A percentile compares a stretch with the other conserved stretches of the same genome.
phyloP scores from a whole-genome alignment of 805 yeast species.

The Teunomyces gatunensis region DNA sequence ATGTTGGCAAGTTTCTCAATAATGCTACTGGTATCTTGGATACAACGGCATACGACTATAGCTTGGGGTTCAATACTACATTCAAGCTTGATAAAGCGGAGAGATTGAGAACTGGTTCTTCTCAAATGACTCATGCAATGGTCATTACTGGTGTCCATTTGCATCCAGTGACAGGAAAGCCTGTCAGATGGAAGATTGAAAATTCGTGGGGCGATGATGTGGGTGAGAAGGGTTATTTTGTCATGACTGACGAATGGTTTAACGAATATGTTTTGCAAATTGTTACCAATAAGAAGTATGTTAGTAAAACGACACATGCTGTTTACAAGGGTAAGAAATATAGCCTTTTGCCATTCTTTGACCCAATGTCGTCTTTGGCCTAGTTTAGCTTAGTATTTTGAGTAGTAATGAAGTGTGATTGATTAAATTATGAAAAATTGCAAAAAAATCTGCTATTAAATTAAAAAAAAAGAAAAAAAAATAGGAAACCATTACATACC shows the following conservation, averaged over 20 bases:
- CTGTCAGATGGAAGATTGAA: constrained; percentile 44
- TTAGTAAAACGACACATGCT: constrained; percentile 33
- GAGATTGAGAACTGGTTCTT: constrained; percentile 65
- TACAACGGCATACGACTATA: constrained; percentile 63
- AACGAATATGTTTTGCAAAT: constrained; percentile 43
- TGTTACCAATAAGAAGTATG: constrained; percentile 38
- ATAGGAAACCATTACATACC: too few relatives aligned
- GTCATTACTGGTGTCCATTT: constrained; percentile 77
- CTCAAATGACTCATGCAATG: constrained; percentile 91
- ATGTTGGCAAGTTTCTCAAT: constrained; percentile 77
- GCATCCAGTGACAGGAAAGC: constrained; percentile 44
- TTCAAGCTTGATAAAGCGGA: constrained; percentile 59
- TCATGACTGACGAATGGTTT: constrained; percentile 46
- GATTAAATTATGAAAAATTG: neutral
- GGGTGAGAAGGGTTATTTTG: constrained; percentile 41
- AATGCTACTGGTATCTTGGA: constrained; percentile 70
- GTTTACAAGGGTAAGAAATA: constrained; percentile 34
- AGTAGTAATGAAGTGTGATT: neutral
- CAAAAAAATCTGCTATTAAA: neutral
- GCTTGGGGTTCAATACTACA: constrained; percentile 51
- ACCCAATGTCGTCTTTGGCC: constrained; percentile 46
- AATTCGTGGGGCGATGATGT: constrained; percentile 43
- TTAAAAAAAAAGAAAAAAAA: neutral
- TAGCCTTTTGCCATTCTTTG: constrained; percentile 36
- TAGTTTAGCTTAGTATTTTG: constrained; percentile 7